Evolutionary conservation across 805 yeast genomes (phyloP).

Genomic region (Ogataea wickerhamii): DNA sequence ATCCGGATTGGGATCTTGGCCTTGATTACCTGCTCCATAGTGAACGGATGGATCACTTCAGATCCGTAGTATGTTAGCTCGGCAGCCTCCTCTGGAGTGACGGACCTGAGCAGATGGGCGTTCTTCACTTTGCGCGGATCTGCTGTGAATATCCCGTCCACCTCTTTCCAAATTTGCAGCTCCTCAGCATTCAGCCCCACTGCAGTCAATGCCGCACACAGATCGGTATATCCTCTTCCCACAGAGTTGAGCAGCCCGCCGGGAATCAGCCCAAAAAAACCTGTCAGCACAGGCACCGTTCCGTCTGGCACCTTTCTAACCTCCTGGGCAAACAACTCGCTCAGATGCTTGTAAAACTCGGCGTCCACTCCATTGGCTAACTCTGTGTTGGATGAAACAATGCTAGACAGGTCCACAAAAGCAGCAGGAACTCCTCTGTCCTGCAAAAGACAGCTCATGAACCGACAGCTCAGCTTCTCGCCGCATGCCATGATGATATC

Average conservation of each 20-base stretch:
- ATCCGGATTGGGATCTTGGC: constrained; percentile 96
- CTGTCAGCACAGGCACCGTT: constrained; percentile 86
- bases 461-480: constrained; percentile 86
- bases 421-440: constrained; percentile 76
- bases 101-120: constrained; percentile 79
- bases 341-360: constrained; percentile 54
- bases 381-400: constrained; percentile 63
- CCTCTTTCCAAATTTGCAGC: constrained; percentile 98
- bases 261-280: constrained; percentile 93
- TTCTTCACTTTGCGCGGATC: constrained; percentile 94
- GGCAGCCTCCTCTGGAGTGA: constrained; percentile 98
- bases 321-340: constrained; percentile 48
- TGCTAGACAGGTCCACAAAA: constrained; percentile 72
- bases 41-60: constrained; percentile 97
- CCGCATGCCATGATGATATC: constrained; percentile 92
- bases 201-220: constrained; percentile 95
- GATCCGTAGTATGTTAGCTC: constrained; percentile 97
- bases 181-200: constrained; percentile 92
- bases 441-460: constrained; percentile 79
- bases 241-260: constrained; percentile 91
- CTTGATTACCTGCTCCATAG: constrained; percentile 97
- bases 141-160: constrained; percentile 97
- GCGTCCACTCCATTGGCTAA: constrained; percentile 59
- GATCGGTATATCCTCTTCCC: constrained; percentile 96
- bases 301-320: constrained; percentile 37